phyloP scores from a whole-genome alignment of 2,329 filamentous ascomycete species.

The Xylaria sp. region DNA sequence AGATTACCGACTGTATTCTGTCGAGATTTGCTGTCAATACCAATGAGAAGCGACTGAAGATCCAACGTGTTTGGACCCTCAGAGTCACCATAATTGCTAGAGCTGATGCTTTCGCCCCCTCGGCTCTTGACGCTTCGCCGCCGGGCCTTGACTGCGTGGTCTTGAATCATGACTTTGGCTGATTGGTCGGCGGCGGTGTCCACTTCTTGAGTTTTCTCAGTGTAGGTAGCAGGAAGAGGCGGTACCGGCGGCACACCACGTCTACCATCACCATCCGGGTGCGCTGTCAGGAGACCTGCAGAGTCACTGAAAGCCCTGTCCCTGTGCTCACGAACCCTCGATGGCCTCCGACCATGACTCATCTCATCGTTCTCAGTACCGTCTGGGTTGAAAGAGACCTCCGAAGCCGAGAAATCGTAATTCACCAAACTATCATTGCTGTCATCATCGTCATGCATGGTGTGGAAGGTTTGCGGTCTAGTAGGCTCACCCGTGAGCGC shows the following conservation, averaged over 20 bases:
- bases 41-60: conserved; percentile 32
- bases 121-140: conserved; percentile 29
- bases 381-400: conserved; percentile 55
- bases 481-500: conserved; percentile 50
- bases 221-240: conserved; percentile 41
- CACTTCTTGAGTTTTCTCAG: conserved; percentile 22
- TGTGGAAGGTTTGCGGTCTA: conserved; percentile 36
- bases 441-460: conserved; percentile 40
- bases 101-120: conserved; percentile 28
- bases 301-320: conserved; percentile 27
- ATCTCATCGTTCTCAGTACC: conserved; percentile 25
- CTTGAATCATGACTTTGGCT: conserved; percentile 32
- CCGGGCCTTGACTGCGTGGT: conserved; percentile 32
- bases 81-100: conserved; percentile 22
- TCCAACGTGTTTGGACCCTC: conserved; percentile 25
- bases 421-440: conserved; percentile 66
- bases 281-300: conserved; percentile 28
- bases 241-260: conserved; percentile 51
- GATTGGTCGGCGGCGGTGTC: conserved; percentile 22
- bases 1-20: conserved; percentile 32
- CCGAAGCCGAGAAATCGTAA: conserved; percentile 63
- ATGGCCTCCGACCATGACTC: conserved; percentile 8
- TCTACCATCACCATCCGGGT: conserved; percentile 30
- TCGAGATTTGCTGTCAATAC: conserved; percentile 33
- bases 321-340: conserved; percentile 31